Evolutionary conservation across 176 grass and related monocot species (phyloP).

Genomic region (Triticum monococcum): DNA sequence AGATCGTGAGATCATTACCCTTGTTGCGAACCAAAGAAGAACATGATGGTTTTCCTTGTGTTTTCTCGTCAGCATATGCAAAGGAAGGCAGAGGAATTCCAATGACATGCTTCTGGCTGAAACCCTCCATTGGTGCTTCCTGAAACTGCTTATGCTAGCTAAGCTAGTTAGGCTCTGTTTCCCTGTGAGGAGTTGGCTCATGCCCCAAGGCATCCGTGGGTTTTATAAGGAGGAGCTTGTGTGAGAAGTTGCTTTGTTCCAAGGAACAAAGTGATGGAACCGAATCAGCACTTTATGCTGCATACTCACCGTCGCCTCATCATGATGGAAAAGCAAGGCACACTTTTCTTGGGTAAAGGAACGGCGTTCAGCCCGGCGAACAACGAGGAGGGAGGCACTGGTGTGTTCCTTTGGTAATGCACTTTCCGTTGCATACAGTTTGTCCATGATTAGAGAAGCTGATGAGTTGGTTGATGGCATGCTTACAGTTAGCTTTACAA

Average conservation of each 20-base stretch:
- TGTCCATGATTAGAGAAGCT: not conserved
- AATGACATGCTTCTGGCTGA: constrained; percentile 45
- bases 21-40: constrained; percentile 40
- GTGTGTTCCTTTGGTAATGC: constrained; percentile 29
- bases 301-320: constrained; percentile 53
- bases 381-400: constrained; percentile 9
- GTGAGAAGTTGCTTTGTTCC: constrained; percentile 48
- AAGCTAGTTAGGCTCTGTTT: constrained; percentile 24
- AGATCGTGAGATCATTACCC: constrained; percentile 36
- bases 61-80: constrained; percentile 38
- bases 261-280: constrained; percentile 42
- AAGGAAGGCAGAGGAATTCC: constrained; percentile 55
- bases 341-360: constrained; percentile 33
- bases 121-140: constrained; percentile 39
- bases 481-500: constrained; percentile 36
- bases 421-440: constrained; percentile 34
- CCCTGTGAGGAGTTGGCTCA: constrained; percentile 30
- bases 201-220: constrained; percentile 21
- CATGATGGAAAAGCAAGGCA: constrained; percentile 36
- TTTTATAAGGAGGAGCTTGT: constrained; percentile 42
- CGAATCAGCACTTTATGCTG: constrained; percentile 46
- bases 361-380: constrained; percentile 30
- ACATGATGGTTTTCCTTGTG: constrained; percentile 14
- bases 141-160: constrained; percentile 15
- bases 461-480: constrained; percentile 32